Base-by-base conservation (phyloP, 2,329 filamentous ascomycete genomes). In the Thielaviopsis ethacetica region DNA sequence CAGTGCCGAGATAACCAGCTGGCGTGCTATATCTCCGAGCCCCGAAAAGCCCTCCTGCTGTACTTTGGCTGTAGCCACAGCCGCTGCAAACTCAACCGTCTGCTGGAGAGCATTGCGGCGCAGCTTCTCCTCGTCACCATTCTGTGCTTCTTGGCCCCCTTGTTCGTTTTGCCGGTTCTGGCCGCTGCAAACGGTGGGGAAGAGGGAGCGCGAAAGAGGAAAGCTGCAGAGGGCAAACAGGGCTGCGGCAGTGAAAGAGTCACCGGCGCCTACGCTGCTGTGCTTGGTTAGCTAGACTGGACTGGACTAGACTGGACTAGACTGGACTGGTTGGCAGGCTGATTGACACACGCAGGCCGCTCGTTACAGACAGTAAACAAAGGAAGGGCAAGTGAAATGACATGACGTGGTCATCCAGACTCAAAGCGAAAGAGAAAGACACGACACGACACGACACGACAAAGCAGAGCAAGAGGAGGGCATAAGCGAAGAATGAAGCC, bases 191-290 rank as follows among this genome's bases (percentile, higher is more conserved):
- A n/a, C 38, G 7, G 15, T 15, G 13, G 38, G 38, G 17, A 44
- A n/a, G 12, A 44, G 17, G 10, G 13, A 17, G 5, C 10, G 3
- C 38, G 38, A 44, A 3, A 44, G 13, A 17, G 38, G 38, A n/a
- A 44, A 44, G 3, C 17, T 15, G 59, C 77, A 69, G 62, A 86
- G 68, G 41, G 73, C 76, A 69, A 83, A 87, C 54, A 89, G 70
- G 68, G 86, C 81, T 61, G 84, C 85, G 38, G 85, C 85, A 63
- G 85, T 80, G 65, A 89, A 89, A 0, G 85, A 88, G 66, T 89
- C 86, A 63, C 86, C 86, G 51, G 85, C 85, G 58, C 85, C 86
- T 62, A 88, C 78, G 5, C 84, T 77, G 67, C 85, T 87, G 67
- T 67, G 64, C 59, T 53, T 61, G 54, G 62, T 44, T 44, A 44